A percentile compares a stretch with the other conserved stretches of the same genome.
phyloP scores from a whole-genome alignment of 192 early-diverging fungal species.

The Cetraspora pellucida region DNA sequence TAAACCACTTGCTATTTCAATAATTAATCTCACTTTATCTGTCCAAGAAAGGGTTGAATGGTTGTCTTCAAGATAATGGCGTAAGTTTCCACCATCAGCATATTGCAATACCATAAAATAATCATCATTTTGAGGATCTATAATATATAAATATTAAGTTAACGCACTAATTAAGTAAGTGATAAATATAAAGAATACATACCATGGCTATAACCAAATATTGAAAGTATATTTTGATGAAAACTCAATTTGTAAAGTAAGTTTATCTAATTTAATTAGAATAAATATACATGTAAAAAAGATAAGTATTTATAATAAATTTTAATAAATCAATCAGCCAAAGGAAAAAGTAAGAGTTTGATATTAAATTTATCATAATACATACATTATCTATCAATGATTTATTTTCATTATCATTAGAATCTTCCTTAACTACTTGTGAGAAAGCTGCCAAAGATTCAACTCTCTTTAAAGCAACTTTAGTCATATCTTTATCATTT shows the following conservation, averaged over 20 bases:
- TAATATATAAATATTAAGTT: neutral
- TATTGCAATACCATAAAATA: slow-evolving; percentile 16
- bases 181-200: no score
- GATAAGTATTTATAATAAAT: no score
- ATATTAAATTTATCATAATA: neutral
- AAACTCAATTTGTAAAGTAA: slow-evolving; percentile 2
- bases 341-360: neutral
- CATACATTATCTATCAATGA: neutral
- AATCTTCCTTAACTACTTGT: no score
- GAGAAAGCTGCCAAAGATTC: no score
- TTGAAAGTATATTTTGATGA: neutral
- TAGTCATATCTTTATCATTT: neutral
- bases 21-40: slow-evolving; percentile 1
- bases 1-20: slow-evolving; percentile 13
- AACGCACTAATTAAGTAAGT: no score
- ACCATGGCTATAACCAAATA: neutral
- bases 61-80: neutral
- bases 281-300: no score
- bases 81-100: slow-evolving; percentile 9
- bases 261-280: neutral
- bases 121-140: neutral
- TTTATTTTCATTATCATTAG: no score
- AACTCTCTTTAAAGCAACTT: neutral
- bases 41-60: neutral
- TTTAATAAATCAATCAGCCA: neutral